Percentiles rank a stretch among this genome's conserved stretches.
These are phyloP conservation scores for Maudiozyma turicensis DNA, from an alignment of 805 yeast genomes.

Conservation along the genomic window DNA sequence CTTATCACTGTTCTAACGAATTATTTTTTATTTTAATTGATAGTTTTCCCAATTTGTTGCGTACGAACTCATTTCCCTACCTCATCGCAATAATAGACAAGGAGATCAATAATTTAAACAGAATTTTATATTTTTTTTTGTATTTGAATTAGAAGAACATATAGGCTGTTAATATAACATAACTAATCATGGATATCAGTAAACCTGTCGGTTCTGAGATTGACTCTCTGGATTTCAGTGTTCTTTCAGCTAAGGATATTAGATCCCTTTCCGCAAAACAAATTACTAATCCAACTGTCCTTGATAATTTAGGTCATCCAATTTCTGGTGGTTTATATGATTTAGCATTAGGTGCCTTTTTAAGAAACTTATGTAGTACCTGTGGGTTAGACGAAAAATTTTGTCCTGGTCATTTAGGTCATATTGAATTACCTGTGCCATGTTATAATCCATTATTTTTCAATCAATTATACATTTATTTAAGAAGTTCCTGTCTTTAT, in stretches of 20 bases:
- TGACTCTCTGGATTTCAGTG: slow-evolving; percentile 83
- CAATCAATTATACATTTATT: slow-evolving; percentile 75
- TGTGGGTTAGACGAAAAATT: slow-evolving; percentile 91
- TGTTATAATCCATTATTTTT: slow-evolving; percentile 93
- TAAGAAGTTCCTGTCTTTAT: slow-evolving; percentile 79
- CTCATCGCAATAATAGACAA: no score
- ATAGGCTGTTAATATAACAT: background rate
- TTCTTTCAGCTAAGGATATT: slow-evolving; percentile 73
- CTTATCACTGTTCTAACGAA: no score
- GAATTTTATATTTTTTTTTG: background rate
- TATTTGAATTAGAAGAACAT: slow-evolving; percentile 1
- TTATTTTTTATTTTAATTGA: no score
- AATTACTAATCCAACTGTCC: slow-evolving; percentile 89
- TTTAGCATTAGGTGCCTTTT: slow-evolving; percentile 88
- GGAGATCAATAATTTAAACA: no score
- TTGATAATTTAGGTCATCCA: slow-evolving; percentile 94
- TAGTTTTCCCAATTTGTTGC: no score
- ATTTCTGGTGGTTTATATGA: slow-evolving; percentile 90
- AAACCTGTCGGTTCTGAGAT: slow-evolving; percentile 95
- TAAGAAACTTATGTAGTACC: slow-evolving; percentile 80
- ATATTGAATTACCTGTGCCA: slow-evolving; percentile 91
- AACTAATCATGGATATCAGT: slow-evolving; percentile 72
- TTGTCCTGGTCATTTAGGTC: slow-evolving; percentile 99
- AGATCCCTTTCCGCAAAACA: slow-evolving; percentile 86
- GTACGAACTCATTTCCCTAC: no score